Base-by-base conservation (phyloP, 805 yeast species). In the Teunomyces atbi region DNA sequence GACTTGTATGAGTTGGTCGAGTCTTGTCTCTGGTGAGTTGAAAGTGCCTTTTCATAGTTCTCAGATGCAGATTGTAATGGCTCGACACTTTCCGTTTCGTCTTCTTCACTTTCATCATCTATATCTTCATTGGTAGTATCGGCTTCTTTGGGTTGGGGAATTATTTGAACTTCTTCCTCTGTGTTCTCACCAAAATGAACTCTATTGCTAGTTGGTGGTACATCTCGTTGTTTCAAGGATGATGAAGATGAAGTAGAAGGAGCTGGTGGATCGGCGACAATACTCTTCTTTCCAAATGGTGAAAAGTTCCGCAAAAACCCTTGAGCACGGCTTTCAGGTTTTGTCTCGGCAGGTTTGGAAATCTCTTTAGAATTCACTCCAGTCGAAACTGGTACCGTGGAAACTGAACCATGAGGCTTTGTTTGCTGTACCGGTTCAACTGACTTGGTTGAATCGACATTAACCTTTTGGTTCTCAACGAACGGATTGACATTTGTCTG, bases 241-340 rank as follows among this genome's bases (percentile, higher is more conserved):
- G 39, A 36, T 21, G 39, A n/a, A 21, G 23, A 12, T 3, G 26
- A 7, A 12, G 19, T n/a, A 10, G 16, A 8, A 11, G 28, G 2
- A 11, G 28, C 15, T 36, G 27, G 27, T n/a, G 39, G 27, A 2
- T 36, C 21, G 28, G 20, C 12, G 13, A 36, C 28, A 19, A 36
- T 19, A 8, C 21, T 36, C 27, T 38, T 28, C 11, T 32, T 41
- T 12, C 50, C 51, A 15, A 51, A 48, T 8, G 54, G 54, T 13
- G 54, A 51, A 26, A 51, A 45, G 41, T 51, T 51, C 32, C 51
- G 44, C 13, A 51, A 49, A 34, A 51, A 51, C 13, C 49, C 48
- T 18, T 41, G 46, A 18, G 49, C 33, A 13, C 33, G 33, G 16
- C 33, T 15, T 30, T 30, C 33, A 13, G 33, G 42, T 13, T 41